Evolutionary conservation across 2,329 filamentous ascomycete species (phyloP).

Genomic region (Penicillium sumatraense): DNA sequence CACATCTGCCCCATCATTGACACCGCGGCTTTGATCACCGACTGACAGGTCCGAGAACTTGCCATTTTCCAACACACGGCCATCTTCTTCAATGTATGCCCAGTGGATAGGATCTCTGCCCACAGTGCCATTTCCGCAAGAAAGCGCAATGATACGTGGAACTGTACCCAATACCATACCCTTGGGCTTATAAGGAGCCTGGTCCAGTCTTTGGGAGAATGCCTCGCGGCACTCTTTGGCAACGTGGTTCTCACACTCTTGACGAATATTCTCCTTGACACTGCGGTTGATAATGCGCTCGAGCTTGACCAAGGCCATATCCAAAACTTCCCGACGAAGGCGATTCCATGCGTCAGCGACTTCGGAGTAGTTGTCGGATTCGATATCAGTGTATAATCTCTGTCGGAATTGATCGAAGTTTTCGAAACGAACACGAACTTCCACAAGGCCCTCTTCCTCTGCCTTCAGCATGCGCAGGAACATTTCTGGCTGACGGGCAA

Average conservation of each 20-base stretch:
- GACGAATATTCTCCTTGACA: conserved; percentile 91
- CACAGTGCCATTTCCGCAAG: conserved; percentile 81
- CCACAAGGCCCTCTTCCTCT: conserved; percentile 89
- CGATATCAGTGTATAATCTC: conserved; percentile 79
- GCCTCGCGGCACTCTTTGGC: conserved; percentile 86
- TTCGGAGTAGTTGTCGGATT: conserved; percentile 94
- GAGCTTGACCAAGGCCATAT: conserved; percentile 78
- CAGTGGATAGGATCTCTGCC: conserved; percentile 79
- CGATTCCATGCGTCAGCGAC: conserved; percentile 94
- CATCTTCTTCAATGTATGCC: conserved; percentile 93
- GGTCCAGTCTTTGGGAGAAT: conserved; percentile 87
- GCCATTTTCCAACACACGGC: conserved; percentile 84
- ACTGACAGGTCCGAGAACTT: conserved; percentile 78
- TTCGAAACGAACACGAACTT: conserved; percentile 79
- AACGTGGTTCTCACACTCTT: conserved; percentile 90
- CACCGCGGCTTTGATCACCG: conserved; percentile 67
- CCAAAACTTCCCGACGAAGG: conserved; percentile 81
- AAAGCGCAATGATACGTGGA: conserved; percentile 83
- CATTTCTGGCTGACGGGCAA: conserved; percentile 82
- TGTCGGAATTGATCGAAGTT: conserved; percentile 76
- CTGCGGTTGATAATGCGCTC: conserved; percentile 85
- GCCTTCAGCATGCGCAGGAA: conserved; percentile 98
- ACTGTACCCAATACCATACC: conserved; percentile 87
- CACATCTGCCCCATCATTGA: conserved; percentile 67
- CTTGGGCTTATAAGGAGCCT: conserved; percentile 94